phyloP scores from a whole-genome alignment of 805 yeast species.

The Barnettozyma pratensis region DNA sequence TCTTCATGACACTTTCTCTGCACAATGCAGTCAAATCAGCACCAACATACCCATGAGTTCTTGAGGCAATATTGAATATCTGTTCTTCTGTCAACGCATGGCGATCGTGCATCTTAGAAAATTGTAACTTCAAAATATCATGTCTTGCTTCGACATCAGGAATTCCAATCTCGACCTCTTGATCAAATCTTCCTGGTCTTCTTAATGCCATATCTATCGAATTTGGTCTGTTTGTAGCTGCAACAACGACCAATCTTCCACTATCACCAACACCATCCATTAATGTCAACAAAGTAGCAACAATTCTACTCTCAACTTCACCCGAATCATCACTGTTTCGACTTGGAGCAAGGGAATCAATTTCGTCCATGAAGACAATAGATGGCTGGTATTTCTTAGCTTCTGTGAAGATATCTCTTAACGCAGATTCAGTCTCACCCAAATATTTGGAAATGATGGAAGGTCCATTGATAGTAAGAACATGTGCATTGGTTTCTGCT shows the following conservation, averaged over 20 bases:
- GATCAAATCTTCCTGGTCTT: constrained; percentile 86
- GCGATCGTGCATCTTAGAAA: constrained; percentile 41
- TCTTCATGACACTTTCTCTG: constrained; percentile 81
- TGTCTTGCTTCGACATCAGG: constrained; percentile 81
- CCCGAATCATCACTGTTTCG: constrained; percentile 82
- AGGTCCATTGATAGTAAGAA: constrained; percentile 83
- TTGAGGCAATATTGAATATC: constrained; percentile 58
- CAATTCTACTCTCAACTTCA: constrained; percentile 86
- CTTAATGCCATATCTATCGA: constrained; percentile 66
- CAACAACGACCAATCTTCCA: constrained; percentile 62
- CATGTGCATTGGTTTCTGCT: constrained; percentile 72
- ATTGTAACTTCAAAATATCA: constrained; percentile 64
- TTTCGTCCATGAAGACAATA: constrained; percentile 84
- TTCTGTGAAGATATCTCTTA: constrained; percentile 79
- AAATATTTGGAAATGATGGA: constrained; percentile 86
- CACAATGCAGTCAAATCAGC: constrained; percentile 88
- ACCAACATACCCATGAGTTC: constrained; percentile 96
- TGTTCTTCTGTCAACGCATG: constrained; percentile 50
- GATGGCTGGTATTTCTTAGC: constrained; percentile 85
- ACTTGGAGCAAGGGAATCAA: constrained; percentile 87
- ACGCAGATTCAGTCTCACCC: constrained; percentile 88
- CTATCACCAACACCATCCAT: constrained; percentile 73
- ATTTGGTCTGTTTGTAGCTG: constrained; percentile 72
- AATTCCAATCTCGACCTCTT: constrained; percentile 84
- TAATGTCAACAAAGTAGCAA: constrained; percentile 78